phyloP scores from a whole-genome alignment of 2,329 filamentous ascomycete species.

The Colletotrichum costaricense region DNA sequence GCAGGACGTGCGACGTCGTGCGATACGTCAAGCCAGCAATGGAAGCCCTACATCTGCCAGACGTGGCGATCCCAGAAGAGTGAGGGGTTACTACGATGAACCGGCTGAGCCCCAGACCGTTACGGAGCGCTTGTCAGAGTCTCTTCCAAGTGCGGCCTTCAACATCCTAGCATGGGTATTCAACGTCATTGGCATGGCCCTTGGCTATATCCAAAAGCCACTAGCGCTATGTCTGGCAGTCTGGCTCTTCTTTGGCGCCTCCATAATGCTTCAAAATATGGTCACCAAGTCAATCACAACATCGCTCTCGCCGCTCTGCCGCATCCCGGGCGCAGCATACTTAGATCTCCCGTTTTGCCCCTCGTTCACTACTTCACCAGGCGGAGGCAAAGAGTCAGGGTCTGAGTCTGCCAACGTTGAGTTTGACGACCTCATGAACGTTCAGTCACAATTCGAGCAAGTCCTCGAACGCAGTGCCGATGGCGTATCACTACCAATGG shows the following conservation, averaged over 20 bases:
- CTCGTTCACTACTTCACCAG: constrained; percentile 20
- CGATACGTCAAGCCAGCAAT: constrained; percentile 30
- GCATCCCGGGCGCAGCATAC: constrained; percentile 72
- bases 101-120: constrained; percentile 36
- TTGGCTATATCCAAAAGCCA: constrained; percentile 73
- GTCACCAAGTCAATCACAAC: constrained; percentile 69
- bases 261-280: constrained; percentile 71
- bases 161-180: constrained; percentile 60
- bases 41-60: constrained; percentile 42
- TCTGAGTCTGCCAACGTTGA: constrained; percentile 58
- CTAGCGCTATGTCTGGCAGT: constrained; percentile 71
- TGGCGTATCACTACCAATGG: constrained; percentile 75
- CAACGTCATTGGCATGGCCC: constrained; percentile 67
- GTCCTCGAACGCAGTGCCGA: constrained; percentile 76
- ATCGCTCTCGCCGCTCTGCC: constrained; percentile 76
- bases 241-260: constrained; percentile 68
- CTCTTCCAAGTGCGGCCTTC: constrained; percentile 51
- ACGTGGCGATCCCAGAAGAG: constrained; percentile 21
- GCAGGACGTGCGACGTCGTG: constrained; percentile 43
- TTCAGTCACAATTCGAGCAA: constrained; percentile 81
- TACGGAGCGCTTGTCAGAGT: constrained; percentile 46
- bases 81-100: constrained; percentile 8
- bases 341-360: constrained; percentile 75
- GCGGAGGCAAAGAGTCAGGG: constrained; percentile 29
- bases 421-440: constrained; percentile 79